Conservation (phyloP, 2,329 filamentous ascomycete species). For the Colletotrichum sp. region DNA sequence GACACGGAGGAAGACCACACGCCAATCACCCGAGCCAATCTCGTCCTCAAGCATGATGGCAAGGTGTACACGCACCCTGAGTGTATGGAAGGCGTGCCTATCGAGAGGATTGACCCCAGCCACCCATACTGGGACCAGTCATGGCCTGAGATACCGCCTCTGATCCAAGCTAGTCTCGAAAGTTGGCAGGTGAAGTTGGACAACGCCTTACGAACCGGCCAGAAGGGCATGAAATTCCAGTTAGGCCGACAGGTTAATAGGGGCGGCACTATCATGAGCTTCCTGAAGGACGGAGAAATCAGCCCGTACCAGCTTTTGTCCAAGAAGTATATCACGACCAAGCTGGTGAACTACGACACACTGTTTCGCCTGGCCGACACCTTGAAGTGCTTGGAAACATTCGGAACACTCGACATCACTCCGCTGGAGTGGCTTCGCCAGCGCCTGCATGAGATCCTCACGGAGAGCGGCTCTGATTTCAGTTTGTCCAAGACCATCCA, state of each 20-base stretch:
- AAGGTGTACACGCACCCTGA: constrained; percentile 54
- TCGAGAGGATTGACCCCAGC: constrained; percentile 52
- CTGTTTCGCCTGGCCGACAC: constrained; percentile 61
- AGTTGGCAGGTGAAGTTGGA: constrained; percentile 55
- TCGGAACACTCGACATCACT: constrained; percentile 52
- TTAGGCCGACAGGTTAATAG: constrained; percentile 62
- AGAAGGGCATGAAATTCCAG: constrained; percentile 51
- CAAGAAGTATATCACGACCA: constrained; percentile 54
- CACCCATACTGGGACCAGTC: constrained; percentile 62
- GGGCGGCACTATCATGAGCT: constrained; percentile 57
- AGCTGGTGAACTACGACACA: constrained; percentile 59
- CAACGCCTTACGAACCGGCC: constrained; percentile 38
- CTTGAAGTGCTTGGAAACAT: constrained; percentile 58
- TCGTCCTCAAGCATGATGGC: constrained; percentile 55
- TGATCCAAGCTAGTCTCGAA: constrained; percentile 48
- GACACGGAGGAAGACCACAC: constrained; percentile 7
- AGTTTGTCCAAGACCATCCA: constrained; percentile 56
- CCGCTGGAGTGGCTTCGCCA: constrained; percentile 64
- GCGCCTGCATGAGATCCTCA: constrained; percentile 56
- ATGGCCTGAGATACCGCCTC: constrained; percentile 52
- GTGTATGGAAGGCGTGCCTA: constrained; percentile 57
- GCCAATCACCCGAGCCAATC: constrained; percentile 44
- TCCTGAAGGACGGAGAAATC: constrained; percentile 54
- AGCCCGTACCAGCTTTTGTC: constrained; percentile 62
- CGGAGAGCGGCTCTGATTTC: constrained; percentile 49